phyloP scores from a whole-genome alignment of 164 flowering plant genomes.

The Vitis rupestris region DNA sequence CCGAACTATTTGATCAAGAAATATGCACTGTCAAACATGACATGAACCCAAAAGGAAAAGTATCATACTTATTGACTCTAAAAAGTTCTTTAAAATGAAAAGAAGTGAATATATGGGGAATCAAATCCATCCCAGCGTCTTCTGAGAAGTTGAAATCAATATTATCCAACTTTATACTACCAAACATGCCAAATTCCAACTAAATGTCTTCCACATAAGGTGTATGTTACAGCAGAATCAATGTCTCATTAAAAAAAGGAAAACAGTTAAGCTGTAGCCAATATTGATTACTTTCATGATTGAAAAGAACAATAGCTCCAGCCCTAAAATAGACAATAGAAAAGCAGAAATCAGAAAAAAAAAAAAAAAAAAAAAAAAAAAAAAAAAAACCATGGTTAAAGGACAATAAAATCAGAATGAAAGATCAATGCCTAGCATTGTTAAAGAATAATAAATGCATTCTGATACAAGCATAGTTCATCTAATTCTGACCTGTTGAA shows the following conservation, averaged over 20 bases:
- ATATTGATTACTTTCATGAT: too few species aligned
- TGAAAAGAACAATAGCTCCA: too few species aligned
- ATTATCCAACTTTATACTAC: constrained; percentile 6
- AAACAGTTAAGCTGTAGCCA: neutral
- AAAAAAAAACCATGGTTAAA: too few species aligned
- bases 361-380: too few species aligned
- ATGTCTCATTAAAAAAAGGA: neutral
- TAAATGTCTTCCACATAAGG: neutral
- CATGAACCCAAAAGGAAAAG: neutral
- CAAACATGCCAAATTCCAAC: constrained; percentile 3
- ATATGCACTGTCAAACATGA: neutral
- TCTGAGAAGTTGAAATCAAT: constrained; percentile 8
- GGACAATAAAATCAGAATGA: too few species aligned
- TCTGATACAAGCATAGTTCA: too few species aligned
- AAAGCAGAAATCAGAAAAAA: too few species aligned
- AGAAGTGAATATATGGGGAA: neutral
- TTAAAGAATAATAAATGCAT: too few species aligned
- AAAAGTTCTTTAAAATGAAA: neutral
- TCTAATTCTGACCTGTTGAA: too few species aligned
- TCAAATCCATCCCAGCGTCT: neutral
- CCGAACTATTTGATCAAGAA: neutral
- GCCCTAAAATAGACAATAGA: too few species aligned
- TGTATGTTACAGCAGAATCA: neutral
- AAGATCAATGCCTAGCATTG: too few species aligned
- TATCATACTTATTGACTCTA: neutral